These are phyloP conservation scores for Cyclotella sp. DNA, from an alignment of 108 stramenopile genomes.

Conservation along the genomic window DNA sequence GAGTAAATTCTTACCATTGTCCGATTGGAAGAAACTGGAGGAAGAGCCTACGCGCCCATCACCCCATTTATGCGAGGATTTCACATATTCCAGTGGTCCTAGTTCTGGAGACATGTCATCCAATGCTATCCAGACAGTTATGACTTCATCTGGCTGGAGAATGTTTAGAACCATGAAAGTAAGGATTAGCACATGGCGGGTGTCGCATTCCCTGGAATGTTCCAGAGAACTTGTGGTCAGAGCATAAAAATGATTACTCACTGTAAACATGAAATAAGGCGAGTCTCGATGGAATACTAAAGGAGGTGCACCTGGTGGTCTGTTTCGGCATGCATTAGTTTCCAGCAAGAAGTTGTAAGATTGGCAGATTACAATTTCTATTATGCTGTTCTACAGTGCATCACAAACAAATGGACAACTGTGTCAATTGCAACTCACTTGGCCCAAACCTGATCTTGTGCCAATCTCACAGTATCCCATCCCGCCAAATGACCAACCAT, in stretches of 20 bases:
- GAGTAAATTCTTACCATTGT: conserved; percentile 50
- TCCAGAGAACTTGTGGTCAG: no score
- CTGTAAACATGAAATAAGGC: conserved; percentile 85
- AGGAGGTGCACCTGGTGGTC: conserved; percentile 70
- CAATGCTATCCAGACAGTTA: conserved; percentile 86
- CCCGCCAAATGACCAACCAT: conserved; percentile 72
- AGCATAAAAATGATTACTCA: neutral
- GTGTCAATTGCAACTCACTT: conserved; percentile 47
- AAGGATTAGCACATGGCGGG: neutral
- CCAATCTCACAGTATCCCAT: conserved; percentile 77
- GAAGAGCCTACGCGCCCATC: conserved; percentile 68
- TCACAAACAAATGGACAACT: neutral
- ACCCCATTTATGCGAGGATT: conserved; percentile 73
- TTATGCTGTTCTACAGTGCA: neutral
- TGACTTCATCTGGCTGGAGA: conserved; percentile 58
- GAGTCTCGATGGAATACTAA: conserved; percentile 86
- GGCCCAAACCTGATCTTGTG: conserved; percentile 89
- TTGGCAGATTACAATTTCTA: neutral
- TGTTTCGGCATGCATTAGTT: conserved; percentile 2
- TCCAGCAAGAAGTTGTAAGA: neutral
- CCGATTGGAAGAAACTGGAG: conserved; percentile 67
- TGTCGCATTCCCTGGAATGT: neutral
- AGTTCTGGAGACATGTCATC: conserved; percentile 84
- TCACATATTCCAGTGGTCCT: conserved; percentile 84
- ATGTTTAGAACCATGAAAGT: neutral